phyloP scores from a whole-genome alignment of 257 asterid genomes.

The Solanum gracilifrons region DNA sequence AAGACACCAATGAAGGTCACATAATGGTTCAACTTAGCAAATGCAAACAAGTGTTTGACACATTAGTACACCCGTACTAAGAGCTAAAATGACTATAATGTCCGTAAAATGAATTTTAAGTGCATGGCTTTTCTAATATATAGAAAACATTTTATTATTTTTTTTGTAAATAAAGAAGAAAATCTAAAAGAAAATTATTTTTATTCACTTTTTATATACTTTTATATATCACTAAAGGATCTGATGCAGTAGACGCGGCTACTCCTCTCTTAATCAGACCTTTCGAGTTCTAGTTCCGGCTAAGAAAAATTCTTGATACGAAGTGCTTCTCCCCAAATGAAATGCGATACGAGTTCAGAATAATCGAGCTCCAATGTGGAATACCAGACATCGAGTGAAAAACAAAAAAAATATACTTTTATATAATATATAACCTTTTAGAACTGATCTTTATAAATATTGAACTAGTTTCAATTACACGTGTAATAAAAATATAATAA shows the following conservation, averaged over 20 bases:
- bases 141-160: neutral
- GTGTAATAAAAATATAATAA: too few species aligned
- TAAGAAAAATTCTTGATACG: neutral
- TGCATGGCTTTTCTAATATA: too few species aligned
- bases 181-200: too few species aligned
- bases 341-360: too few species aligned
- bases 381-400: neutral
- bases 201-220: neutral
- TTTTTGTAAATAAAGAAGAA: neutral
- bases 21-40: too few species aligned
- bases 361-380: too few species aligned
- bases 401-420: neutral
- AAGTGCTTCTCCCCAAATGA: too few species aligned
- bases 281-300: neutral
- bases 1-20: neutral
- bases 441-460: neutral
- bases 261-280: too few species aligned
- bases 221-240: too few species aligned
- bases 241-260: neutral
- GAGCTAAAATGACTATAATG: neutral
- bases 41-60: neutral
- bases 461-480: neutral
- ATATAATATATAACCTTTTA: too few species aligned
- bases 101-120: neutral
- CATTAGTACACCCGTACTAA: too few species aligned